phyloP scores from a whole-genome alignment of 2,329 filamentous ascomycete species.

The Aspergillus uvarum region DNA sequence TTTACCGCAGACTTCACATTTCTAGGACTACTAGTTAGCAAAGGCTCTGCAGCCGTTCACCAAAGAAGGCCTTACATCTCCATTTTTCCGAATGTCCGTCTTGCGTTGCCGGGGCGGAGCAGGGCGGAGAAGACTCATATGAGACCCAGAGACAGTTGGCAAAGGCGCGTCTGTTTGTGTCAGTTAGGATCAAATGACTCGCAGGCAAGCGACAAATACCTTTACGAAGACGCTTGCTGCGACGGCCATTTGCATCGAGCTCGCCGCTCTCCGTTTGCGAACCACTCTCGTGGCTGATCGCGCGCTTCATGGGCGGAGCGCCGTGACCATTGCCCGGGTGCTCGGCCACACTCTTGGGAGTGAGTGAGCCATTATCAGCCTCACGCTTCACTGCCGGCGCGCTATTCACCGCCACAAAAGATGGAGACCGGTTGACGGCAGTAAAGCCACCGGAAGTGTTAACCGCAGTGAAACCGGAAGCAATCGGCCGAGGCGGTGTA shows the following conservation, averaged over 20 bases:
- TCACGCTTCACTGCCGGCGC: constrained; percentile 50
- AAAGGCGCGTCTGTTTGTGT: constrained; percentile 50
- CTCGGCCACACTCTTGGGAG: constrained; percentile 64
- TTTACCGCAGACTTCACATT: constrained; percentile 83
- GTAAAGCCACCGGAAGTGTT: constrained; percentile 61
- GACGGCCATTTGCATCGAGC: constrained; percentile 66
- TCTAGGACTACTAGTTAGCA: constrained; percentile 49
- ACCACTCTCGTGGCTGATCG: constrained; percentile 61
- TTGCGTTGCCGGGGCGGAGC: constrained; percentile 61
- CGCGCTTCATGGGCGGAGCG: constrained; percentile 70
- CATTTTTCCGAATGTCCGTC: constrained; percentile 56
- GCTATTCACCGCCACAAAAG: constrained; percentile 45
- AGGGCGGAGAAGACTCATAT: constrained; percentile 92
- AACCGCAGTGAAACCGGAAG: constrained; percentile 68
- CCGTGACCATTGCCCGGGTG: constrained; percentile 57
- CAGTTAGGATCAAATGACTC: background rate
- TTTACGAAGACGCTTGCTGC: constrained; percentile 92
- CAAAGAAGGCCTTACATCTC: constrained; percentile 50
- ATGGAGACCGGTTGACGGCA: constrained; percentile 55
- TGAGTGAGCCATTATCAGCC: constrained; percentile 57
- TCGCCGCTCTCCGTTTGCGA: constrained; percentile 52
- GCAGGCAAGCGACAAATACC: constrained; percentile 48
- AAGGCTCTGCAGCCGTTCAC: background rate
- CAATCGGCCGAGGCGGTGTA: constrained; percentile 40
- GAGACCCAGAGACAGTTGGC: constrained; percentile 86